phyloP scores from a whole-genome alignment of 148 eudicot species.

The Suaeda aralocaspica region DNA sequence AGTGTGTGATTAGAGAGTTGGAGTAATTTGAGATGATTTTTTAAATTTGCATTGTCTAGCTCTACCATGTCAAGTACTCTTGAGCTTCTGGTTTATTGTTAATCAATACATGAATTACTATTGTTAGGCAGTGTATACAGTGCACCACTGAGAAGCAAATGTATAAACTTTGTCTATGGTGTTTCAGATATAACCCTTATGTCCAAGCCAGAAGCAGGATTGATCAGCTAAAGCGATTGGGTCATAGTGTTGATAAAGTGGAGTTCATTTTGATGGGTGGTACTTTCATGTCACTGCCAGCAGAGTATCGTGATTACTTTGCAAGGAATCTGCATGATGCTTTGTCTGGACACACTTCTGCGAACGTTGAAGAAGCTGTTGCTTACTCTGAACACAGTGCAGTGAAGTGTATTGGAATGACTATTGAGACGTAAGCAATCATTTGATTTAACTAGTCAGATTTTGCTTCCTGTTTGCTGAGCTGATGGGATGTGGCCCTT shows the following conservation, averaged over 20 bases:
- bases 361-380: constrained; percentile 96
- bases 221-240: constrained; percentile 95
- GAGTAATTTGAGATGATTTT: neutral
- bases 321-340: constrained; percentile 97
- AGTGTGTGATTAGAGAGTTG: neutral
- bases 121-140: too few relatives aligned
- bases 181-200: constrained; percentile 90
- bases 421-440: constrained; percentile 90
- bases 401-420: constrained; percentile 96
- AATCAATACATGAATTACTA: neutral
- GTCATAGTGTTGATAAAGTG: constrained; percentile 98
- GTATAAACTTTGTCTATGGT: constrained; percentile 4
- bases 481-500: neutral
- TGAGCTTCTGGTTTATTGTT: neutral
- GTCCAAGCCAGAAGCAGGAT: constrained; percentile 97
- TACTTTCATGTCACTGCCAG: constrained; percentile 94
- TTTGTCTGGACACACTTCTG: constrained; percentile 94
- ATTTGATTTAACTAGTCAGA: neutral
- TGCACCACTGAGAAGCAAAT: neutral
- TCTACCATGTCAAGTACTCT: neutral
- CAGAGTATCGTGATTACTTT: constrained; percentile 93
- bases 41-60: neutral
- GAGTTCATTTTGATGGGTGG: constrained; percentile 99
- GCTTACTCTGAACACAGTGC: constrained; percentile 95
- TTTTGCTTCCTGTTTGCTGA: neutral